Evolutionary conservation across 208 protist genomes (phyloP).

Genomic region (Crithidia expoeki): DNA sequence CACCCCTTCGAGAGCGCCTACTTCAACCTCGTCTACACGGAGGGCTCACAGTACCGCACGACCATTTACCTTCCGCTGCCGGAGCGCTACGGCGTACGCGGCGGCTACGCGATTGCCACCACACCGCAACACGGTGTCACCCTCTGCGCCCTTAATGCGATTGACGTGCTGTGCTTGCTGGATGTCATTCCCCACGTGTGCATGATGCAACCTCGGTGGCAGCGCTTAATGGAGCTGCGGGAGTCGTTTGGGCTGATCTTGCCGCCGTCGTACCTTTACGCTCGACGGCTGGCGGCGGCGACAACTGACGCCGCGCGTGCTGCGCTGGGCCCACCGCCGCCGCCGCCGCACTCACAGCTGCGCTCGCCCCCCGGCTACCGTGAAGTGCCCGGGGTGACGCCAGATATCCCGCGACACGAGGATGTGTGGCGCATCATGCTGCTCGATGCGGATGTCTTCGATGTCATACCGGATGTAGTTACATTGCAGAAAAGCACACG

Average conservation of each 20-base stretch:
- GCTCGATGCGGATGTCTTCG: conserved; percentile 53
- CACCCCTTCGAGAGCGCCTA: conserved; percentile 63
- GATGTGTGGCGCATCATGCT: conserved; percentile 69
- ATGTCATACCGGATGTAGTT: conserved; percentile 37
- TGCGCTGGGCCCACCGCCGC: conserved; percentile 10
- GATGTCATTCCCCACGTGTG: conserved; percentile 45
- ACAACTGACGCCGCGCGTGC: not conserved
- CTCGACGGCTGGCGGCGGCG: not conserved
- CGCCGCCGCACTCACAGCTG: conserved; percentile 19
- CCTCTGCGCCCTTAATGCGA: conserved; percentile 56
- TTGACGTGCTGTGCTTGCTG: conserved; percentile 69
- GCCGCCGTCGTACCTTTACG: conserved; percentile 31
- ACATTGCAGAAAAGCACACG: not conserved
- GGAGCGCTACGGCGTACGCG: conserved; percentile 62
- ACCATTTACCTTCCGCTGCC: conserved; percentile 74
- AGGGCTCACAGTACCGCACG: conserved; percentile 49
- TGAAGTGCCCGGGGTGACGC: conserved; percentile 24
- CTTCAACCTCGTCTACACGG: conserved; percentile 42
- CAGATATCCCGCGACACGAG: conserved; percentile 37
- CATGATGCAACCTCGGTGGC: conserved; percentile 32
- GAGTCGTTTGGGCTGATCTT: conserved; percentile 50
- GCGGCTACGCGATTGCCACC: conserved; percentile 57
- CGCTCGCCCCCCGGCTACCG: conserved; percentile 70
- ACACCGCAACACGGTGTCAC: conserved; percentile 29
- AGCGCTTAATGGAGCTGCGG: conserved; percentile 53